These are phyloP conservation scores for Haberlea rhodopensis DNA, from an alignment of 257 asterid species.

Conservation along the genomic window DNA sequence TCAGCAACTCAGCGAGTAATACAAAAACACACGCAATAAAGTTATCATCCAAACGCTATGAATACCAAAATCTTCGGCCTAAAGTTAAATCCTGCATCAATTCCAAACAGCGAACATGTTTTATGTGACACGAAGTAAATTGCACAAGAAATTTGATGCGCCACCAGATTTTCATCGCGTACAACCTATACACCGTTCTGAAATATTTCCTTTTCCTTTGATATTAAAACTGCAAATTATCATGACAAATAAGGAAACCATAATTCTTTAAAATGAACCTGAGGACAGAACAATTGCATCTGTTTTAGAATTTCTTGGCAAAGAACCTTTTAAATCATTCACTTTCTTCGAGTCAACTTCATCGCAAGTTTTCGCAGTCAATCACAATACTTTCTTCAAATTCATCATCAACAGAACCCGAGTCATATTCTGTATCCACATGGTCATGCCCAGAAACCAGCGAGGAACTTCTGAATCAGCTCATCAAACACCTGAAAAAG, in stretches of 20 bases:
- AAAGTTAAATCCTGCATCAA: constrained; percentile 14
- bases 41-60: constrained; percentile 10
- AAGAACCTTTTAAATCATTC: constrained; percentile 30
- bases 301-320: constrained; percentile 28
- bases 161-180: no score
- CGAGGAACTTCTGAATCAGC: no score
- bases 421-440: constrained; percentile 17
- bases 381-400: constrained; percentile 27
- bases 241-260: background rate
- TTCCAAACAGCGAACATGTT: no score
- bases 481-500: no score
- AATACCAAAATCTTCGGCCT: constrained; percentile 1
- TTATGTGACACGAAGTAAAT: no score
- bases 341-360: constrained; percentile 30
- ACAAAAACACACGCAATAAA: background rate
- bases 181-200: no score
- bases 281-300: constrained; percentile 31
- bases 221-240: no score
- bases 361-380: constrained; percentile 29
- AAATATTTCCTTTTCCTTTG: constrained; percentile 11
- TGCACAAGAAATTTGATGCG: no score
- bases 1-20: background rate
- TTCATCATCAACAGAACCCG: constrained; percentile 35
- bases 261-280: constrained; percentile 38
- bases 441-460: constrained; percentile 26